Base-by-base conservation (phyloP, 2,329 filamentous ascomycete genomes). In the Penicillium decumbens region DNA sequence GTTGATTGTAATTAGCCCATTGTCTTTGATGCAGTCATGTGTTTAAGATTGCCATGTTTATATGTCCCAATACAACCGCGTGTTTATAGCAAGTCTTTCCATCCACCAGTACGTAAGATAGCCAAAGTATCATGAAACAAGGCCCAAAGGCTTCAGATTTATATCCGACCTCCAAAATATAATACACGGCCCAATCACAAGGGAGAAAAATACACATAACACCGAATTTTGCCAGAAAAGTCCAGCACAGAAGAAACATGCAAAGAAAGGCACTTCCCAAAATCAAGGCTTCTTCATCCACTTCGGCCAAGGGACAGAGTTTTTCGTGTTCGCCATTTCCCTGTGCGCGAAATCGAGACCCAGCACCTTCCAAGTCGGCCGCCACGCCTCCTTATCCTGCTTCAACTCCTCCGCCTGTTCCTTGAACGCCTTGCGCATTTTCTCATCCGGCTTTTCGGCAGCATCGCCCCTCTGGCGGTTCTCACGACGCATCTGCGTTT, bases 351-450 rank as follows among this genome's bases (percentile, higher is more conserved):
- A 70, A 51, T 66, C 68, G 47, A 73, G 48, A 13, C 71, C 71
- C 49, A 76, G 47, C 18, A 65, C 65, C 63, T 73, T 65, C 74
- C 74, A 77, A 15, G 74, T 75, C 29, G 74, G 73, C 51, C 67
- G 74, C 87, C 88, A 90, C 55, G 74, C 75, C 60, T 78, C 74
- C 67, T 80, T 76, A 18, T 83, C 82, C 43, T 75, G 71, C 55
- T 88, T 67, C 60, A 90, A 64, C 60, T 77, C 74, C 72, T 80
- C 76, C 15, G 87, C 88, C 71, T 87, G 80, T 65, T 78, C 69
- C 53, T 75, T 77, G 60, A 82, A 76, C 23, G 68, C 66, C 55
- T 69, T 68, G 60, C 79, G 71, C 55, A 53, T 6, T 6, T 54
- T 43, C 6, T 48, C 35, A 20, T 61, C 51, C 1, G 59, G 58